Percentiles rank a stretch among this genome's conserved stretches.
phyloP scores from a whole-genome alignment of 257 asterid genomes.

The Buddleja alternifolia region DNA sequence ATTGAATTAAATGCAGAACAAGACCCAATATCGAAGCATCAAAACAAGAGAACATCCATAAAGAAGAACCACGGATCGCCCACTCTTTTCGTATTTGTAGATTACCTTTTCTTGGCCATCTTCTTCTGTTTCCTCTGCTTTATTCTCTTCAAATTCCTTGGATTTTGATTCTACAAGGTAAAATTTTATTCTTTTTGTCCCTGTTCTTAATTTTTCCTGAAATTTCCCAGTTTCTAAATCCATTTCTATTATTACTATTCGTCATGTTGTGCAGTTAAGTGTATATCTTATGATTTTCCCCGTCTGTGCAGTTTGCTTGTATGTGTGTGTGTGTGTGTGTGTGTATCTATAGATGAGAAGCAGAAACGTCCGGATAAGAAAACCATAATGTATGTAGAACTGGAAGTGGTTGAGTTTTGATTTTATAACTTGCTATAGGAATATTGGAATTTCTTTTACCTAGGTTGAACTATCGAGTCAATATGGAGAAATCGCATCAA shows the following conservation, averaged over 20 bases:
- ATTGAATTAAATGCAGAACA: slow-evolving; percentile 38
- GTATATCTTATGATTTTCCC: not conserved
- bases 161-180: slow-evolving; percentile 54
- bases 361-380: not conserved
- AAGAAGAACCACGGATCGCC: slow-evolving; percentile 51
- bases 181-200: not conserved
- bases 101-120: slow-evolving; percentile 62
- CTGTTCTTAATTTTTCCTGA: slow-evolving; percentile 6
- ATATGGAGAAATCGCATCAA: no score
- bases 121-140: slow-evolving; percentile 69
- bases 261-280: not conserved
- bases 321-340: no score
- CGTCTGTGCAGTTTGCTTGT: not conserved
- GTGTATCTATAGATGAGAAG: not conserved
- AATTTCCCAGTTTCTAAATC: not conserved
- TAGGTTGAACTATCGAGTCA: no score
- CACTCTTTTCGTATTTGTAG: slow-evolving; percentile 45
- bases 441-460: not conserved
- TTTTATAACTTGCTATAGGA: not conserved
- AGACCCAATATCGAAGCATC: slow-evolving; percentile 35
- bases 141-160: slow-evolving; percentile 59
- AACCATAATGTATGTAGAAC: not conserved
- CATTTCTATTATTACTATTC: not conserved
- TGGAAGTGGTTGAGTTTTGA: not conserved
- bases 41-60: slow-evolving; percentile 36